Evolutionary conservation across 1,139 yeast species (phyloP).

Genomic region (Blastobotrys indianensis): DNA sequence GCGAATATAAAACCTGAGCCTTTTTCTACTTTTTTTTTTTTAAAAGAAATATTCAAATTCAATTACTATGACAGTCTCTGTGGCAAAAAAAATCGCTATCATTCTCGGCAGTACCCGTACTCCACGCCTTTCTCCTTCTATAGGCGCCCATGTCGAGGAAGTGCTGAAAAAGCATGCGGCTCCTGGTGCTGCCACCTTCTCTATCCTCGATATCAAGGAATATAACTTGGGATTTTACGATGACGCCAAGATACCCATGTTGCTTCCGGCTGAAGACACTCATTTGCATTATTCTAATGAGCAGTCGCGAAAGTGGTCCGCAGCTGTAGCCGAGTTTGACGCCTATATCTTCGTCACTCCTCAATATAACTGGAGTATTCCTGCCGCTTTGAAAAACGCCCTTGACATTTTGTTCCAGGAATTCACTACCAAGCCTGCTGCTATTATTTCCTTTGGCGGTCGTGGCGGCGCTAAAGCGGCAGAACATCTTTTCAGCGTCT

Average conservation of each 20-base stretch:
- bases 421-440: constrained; percentile 31
- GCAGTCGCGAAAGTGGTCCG: constrained; percentile 16
- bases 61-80: too few relatives aligned
- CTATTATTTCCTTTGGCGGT: constrained; percentile 31
- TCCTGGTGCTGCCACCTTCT: neutral
- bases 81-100: constrained; percentile 7
- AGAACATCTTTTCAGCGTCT: constrained; percentile 27
- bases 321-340: constrained; percentile 18
- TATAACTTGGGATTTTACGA: constrained; percentile 14
- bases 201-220: constrained; percentile 13
- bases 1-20: too few relatives aligned
- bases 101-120: constrained; percentile 13
- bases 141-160: constrained; percentile 10
- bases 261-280: constrained; percentile 7
- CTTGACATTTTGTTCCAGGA: constrained; percentile 32
- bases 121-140: constrained; percentile 8
- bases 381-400: constrained; percentile 34
- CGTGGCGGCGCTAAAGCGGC: constrained; percentile 33
- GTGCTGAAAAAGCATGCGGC: constrained; percentile 1
- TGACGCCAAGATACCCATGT: constrained; percentile 15
- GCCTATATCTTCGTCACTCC: constrained; percentile 33
- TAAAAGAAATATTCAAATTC: too few relatives aligned
- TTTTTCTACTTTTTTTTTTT: too few relatives aligned
- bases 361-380: constrained; percentile 33
- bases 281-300: constrained; percentile 12